Base-by-base conservation (phyloP, 164 flowering plant species). In the Protea cynaroides region DNA sequence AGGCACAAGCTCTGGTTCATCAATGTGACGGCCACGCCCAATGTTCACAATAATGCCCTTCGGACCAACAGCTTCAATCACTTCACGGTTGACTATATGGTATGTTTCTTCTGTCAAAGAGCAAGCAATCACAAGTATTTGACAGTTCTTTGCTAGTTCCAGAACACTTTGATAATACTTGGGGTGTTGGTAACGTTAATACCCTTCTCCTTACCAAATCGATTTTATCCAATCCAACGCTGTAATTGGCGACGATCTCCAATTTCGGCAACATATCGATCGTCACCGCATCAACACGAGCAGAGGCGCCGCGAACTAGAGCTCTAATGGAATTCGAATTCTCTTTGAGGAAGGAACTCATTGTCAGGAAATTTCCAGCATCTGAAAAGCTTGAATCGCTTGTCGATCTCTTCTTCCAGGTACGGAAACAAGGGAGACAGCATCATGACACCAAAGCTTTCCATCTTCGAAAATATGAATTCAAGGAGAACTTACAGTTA, bases 141-240 rank as follows among this genome's bases (percentile, higher is more conserved):
- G 34, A 29, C 34, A 29, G 34, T 29, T 29, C 34, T 29, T 29
- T 5, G 34, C 34, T 5, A 29, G 34, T 29, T 29, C 34, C 34
- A 29, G 5, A 29, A 29, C 34, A 29, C 34, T 29, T 5, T 3
- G 34, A 29, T 29, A 29, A 5, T 29, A 29, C 34, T 0, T 29
- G 98, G 97, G 0, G 96, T 94, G 71, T 94, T 89, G 0, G 90
- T 89, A 43, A 94, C 98, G 75, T 86, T 80, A 66, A 94, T 80
- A 37, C 95, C 93, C 59, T 73, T 85, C 77, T 86, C 93, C 71
- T 69, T 76, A 1, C 69, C 78, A 92, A 66, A 70, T 92, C 98
- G 29, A 90, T 76, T 78, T 83, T 87, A 74, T 94, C 97, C 69
- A 94, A 66, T 0, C 98, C 98, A 15, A 90, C 95, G 57, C 96